A percentile compares a stretch with the other conserved stretches of the same genome.
Conservation (phyloP, 2,329 filamentous ascomycete species). For the Epichloe brachyelytri region DNA sequence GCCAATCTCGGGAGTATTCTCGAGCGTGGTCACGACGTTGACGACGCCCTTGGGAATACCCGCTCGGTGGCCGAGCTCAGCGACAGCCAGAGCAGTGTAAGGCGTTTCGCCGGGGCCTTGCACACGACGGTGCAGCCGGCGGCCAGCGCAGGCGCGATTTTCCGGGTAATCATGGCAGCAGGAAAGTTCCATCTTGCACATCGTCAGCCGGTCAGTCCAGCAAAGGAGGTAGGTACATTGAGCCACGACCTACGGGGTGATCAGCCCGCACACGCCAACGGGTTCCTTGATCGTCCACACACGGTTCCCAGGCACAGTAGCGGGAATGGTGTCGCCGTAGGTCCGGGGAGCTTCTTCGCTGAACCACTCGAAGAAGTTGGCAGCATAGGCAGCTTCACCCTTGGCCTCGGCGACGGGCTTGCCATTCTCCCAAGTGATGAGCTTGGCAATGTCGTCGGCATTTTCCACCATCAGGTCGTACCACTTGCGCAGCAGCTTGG, state of each 20-base stretch:
- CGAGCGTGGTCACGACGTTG: conserved; percentile 69
- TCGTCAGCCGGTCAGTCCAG: background rate
- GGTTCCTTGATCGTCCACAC: conserved; percentile 72
- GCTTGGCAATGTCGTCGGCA: conserved; percentile 62
- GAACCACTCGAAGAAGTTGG: conserved; percentile 72
- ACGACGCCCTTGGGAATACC: conserved; percentile 85
- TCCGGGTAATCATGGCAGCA: conserved; percentile 61
- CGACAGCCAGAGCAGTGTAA: conserved; percentile 76
- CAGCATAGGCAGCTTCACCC: conserved; percentile 59
- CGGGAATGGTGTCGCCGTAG: conserved; percentile 64
- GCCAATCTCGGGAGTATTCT: conserved; percentile 72
- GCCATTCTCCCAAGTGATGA: conserved; percentile 85
- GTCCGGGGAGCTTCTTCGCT: conserved; percentile 59
- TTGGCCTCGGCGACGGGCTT: conserved; percentile 68
- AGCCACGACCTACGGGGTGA: conserved; percentile 46
- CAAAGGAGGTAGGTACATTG: background rate
- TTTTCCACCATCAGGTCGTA: conserved; percentile 71
- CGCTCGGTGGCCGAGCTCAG: conserved; percentile 73
- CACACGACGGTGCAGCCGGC: conserved; percentile 92
- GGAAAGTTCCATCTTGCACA: conserved; percentile 65
- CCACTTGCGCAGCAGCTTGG: conserved; percentile 66
- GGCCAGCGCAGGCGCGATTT: conserved; percentile 63
- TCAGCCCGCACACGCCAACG: conserved; percentile 69
- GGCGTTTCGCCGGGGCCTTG: conserved; percentile 87
- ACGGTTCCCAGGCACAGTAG: conserved; percentile 57